Conservation (phyloP, 805 yeast species). For the Candida vartiovaarae region DNA sequence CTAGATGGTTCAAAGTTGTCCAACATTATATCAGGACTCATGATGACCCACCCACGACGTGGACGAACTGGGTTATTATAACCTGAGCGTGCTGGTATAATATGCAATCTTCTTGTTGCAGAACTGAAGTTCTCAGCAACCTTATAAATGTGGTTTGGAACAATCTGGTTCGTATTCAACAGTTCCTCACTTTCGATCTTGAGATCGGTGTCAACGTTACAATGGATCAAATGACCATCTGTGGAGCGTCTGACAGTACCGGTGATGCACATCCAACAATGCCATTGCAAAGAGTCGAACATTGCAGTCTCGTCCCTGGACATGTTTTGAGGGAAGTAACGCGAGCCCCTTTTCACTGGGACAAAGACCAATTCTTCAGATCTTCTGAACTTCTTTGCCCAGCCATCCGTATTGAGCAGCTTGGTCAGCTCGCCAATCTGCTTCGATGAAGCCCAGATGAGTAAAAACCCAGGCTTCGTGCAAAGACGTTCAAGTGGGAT, state of each 20-base stretch:
- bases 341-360: constrained; percentile 58
- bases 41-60: constrained; percentile 87
- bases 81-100: constrained; percentile 70
- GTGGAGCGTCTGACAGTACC: constrained; percentile 86
- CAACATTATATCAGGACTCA: constrained; percentile 76
- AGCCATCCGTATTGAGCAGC: constrained; percentile 42
- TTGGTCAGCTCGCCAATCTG: constrained; percentile 58
- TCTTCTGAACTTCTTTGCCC: constrained; percentile 72
- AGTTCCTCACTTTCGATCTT: constrained; percentile 49
- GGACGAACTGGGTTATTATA: constrained; percentile 52
- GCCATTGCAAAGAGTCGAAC: constrained; percentile 80
- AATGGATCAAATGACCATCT: constrained; percentile 80
- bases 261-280: constrained; percentile 96
- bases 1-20: constrained; percentile 54
- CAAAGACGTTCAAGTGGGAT: constrained; percentile 70
- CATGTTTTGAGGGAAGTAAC: constrained; percentile 55
- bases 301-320: constrained; percentile 37
- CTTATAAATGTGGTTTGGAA: constrained; percentile 70
- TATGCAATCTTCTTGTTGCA: constrained; percentile 76
- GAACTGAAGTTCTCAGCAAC: constrained; percentile 87
- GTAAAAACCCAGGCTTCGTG: constrained; percentile 79
- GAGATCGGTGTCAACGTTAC: constrained; percentile 87
- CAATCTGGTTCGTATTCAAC: constrained; percentile 35
- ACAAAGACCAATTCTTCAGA: constrained; percentile 85
- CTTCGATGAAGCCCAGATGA: constrained; percentile 80